A percentile compares a stretch with the other conserved stretches of the same genome.
Evolutionary conservation across 805 yeast species (phyloP).

Genomic region (Starmerella vitae): DNA sequence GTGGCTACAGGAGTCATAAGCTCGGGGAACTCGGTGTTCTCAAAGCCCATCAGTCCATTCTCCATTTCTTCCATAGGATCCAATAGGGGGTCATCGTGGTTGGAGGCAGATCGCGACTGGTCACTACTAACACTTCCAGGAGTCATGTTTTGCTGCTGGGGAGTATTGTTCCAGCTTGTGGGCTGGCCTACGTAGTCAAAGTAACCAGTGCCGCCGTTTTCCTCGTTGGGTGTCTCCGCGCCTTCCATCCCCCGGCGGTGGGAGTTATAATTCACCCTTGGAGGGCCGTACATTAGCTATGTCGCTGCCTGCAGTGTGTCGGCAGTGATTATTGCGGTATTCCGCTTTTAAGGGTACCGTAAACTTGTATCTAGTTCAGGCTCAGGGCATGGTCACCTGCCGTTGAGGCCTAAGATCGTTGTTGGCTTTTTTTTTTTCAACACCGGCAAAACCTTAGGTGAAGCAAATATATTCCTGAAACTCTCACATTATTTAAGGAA

Average conservation of each 20-base stretch:
- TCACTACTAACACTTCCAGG: background rate
- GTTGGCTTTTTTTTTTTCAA: no score
- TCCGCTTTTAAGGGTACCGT: no score
- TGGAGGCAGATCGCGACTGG: background rate
- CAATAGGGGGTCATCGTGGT: slow-evolving; percentile 1
- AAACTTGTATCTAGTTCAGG: no score
- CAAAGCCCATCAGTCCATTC: slow-evolving; percentile 15
- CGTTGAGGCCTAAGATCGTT: no score
- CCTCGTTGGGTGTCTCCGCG: slow-evolving; percentile 1
- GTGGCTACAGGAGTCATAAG: background rate
- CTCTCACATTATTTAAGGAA: no score
- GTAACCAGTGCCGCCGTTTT: background rate
- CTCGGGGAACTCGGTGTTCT: slow-evolving; percentile 1
- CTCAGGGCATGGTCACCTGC: no score
- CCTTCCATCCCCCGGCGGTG: slow-evolving; percentile 3
- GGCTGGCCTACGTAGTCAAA: background rate
- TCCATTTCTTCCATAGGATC: slow-evolving; percentile 21
- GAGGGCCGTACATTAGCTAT: slow-evolving; percentile 13
- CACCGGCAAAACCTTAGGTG: no score
- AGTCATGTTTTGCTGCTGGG: background rate
- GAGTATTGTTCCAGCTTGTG: background rate
- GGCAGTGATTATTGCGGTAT: no score
- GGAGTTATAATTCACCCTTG: slow-evolving; percentile 6
- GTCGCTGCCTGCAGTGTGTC: no score
- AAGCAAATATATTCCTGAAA: no score